Percentiles rank a stretch among this genome's conserved stretches.
These are phyloP conservation scores for Pugionium cornutum DNA, from an alignment of 345 rosid genomes.

Conservation along the genomic window DNA sequence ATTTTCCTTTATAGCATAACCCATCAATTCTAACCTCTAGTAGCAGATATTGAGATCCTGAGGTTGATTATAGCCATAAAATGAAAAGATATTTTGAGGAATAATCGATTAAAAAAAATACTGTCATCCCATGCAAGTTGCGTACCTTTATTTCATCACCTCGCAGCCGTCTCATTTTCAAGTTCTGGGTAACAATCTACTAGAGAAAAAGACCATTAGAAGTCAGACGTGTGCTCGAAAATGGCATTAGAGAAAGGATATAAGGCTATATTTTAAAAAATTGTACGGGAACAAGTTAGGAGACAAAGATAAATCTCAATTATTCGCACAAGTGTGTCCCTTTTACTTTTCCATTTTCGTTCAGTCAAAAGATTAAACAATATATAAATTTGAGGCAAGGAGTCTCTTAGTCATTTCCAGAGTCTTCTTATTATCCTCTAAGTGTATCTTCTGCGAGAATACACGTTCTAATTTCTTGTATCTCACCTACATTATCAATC, in stretches of 20 bases:
- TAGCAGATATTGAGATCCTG: not conserved
- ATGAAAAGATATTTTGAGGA: not conserved
- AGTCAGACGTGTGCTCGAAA: slow-evolving; percentile 23
- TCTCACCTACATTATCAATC: not conserved
- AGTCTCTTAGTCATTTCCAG: not conserved
- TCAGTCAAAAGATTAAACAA: not conserved
- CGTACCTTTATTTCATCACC: slow-evolving; percentile 91
- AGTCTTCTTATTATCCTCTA: not conserved
- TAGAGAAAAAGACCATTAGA: slow-evolving; percentile 37
- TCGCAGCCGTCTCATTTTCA: slow-evolving; percentile 80
- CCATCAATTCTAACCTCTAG: slow-evolving; percentile 1
- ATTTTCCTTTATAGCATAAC: not conserved
- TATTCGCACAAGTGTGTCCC: not conserved
- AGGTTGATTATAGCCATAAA: slow-evolving; percentile 3
- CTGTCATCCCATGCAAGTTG: not conserved
- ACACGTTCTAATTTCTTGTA: not conserved
- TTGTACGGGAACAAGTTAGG: not conserved
- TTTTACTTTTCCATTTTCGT: not conserved
- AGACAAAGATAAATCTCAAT: slow-evolving; percentile 16
- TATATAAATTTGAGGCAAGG: not conserved
- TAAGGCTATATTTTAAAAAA: not conserved
- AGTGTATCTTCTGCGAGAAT: not conserved
- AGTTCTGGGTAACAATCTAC: slow-evolving; percentile 82
- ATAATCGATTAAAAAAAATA: slow-evolving; percentile 4
- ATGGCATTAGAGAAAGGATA: not conserved